Percentiles rank a stretch among this genome's conserved stretches.
Conservation (phyloP, 1,284 basidiomycete genomes). For the Ceraceosorus guamensis region DNA sequence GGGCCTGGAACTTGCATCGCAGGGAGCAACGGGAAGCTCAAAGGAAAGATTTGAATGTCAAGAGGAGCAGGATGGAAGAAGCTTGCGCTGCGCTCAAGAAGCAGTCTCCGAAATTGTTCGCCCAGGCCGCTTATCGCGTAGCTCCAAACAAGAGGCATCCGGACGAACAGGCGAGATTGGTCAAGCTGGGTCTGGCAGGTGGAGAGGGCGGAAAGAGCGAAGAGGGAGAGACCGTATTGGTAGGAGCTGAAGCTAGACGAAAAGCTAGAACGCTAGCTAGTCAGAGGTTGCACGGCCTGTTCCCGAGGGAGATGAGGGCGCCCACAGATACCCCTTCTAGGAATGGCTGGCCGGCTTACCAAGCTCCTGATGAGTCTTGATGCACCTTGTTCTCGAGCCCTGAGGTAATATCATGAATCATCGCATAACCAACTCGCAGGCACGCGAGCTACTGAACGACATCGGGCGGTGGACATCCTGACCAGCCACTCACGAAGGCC, state of each 20-base stretch:
- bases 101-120: slow-evolving; percentile 21
- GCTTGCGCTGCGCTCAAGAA: slow-evolving; percentile 25
- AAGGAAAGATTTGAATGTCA: slow-evolving; percentile 20
- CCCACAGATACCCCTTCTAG: slow-evolving; percentile 37
- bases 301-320: slow-evolving; percentile 43
- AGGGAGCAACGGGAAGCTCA: slow-evolving; percentile 61
- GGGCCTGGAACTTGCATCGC: slow-evolving; percentile 78
- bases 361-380: too few species aligned
- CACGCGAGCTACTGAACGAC: too few species aligned
- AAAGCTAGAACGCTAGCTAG: slow-evolving; percentile 24
- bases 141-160: slow-evolving; percentile 35
- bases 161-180: slow-evolving; percentile 33
- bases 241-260: slow-evolving; percentile 26
- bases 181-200: slow-evolving; percentile 28
- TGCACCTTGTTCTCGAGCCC: too few species aligned
- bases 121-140: slow-evolving; percentile 33
- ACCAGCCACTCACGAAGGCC: too few species aligned
- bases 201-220: slow-evolving; percentile 8
- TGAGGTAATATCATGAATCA: too few species aligned
- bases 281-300: slow-evolving; percentile 35
- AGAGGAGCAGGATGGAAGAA: slow-evolving; percentile 32
- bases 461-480: too few species aligned
- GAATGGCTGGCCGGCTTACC: slow-evolving; percentile 21
- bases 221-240: slow-evolving; percentile 19
- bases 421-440: too few species aligned